Base-by-base conservation (phyloP, 768 basidiomycete genomes). In the Tylopilus sp. region DNA sequence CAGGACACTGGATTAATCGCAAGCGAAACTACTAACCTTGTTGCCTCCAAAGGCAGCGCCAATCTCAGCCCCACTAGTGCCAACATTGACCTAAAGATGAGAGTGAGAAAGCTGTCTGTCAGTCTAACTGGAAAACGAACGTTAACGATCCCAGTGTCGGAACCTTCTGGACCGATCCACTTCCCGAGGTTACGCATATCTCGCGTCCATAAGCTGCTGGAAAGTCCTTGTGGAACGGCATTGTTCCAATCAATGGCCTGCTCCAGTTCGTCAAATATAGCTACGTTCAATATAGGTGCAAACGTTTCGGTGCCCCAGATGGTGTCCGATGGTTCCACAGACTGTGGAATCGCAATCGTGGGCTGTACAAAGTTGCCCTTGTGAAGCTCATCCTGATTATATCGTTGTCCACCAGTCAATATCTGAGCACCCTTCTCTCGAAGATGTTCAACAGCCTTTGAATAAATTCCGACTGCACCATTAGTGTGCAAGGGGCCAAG, bases 31-130 rank as follows among this genome's bases (percentile, higher is more conserved):
- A 63, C 67, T 25, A 49, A 86, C 87, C 84, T 94, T 94, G 77
- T 95, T 94, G 50, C 91, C 96, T 54, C 95, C 95, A 68, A 98
- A 98, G 0, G 89, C 90, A 41, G 92, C 92, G 34, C 85, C 85
- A 41, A 87, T 87, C 68, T 87, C 86, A 9, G 86, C 86, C 4
- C 86, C 86, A 50, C 78, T 82, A 0, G 84, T 85, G 14, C 80
- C 82, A 19, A 81, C 83, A 60, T 87, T 89, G 62, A 87, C 78
- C 78, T 85, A 56, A 16, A 25, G 7, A 52, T 4, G 25, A 30
- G 7, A 26, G 36, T 68, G 36, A 60, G 48, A 36, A 45, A 26
- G 12, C 16, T 12, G 31, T 53, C 8, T 11, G 21, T 30, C 33
- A 31, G 44, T 41, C 41, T 50, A 48, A 41, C 19, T 26, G 40